These are phyloP conservation scores for Aspergillus phoenicis DNA, from an alignment of 2,329 filamentous ascomycete species.

Conservation along the genomic window DNA sequence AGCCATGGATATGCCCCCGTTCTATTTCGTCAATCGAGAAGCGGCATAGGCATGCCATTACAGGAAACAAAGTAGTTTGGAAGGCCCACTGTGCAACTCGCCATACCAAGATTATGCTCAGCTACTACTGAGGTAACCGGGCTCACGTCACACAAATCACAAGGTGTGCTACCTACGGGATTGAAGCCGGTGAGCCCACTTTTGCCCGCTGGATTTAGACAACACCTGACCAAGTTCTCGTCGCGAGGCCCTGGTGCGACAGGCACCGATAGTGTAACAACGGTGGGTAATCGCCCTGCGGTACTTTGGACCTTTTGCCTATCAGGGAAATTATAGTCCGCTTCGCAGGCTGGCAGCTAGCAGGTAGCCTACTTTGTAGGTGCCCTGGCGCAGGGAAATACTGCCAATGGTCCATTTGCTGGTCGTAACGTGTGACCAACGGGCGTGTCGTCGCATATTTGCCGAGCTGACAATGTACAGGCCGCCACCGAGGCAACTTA, in stretches of 20 bases:
- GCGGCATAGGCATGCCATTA: neutral
- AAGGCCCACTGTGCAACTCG: neutral
- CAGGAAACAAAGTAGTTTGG: neutral
- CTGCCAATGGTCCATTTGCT: neutral
- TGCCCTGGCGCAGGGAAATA: neutral
- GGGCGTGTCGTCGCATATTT: neutral
- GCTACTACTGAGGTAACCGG: neutral
- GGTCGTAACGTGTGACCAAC: neutral
- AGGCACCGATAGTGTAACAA: neutral
- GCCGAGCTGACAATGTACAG: neutral
- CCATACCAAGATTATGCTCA: neutral
- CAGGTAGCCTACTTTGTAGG: neutral
- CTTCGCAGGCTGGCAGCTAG: neutral
- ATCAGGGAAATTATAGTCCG: slow-evolving; percentile 2
- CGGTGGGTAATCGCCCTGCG: neutral
- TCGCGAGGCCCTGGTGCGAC: neutral
- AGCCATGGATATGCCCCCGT: neutral
- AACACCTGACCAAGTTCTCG: slow-evolving; percentile 4
- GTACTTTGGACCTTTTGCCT: slow-evolving; percentile 10
- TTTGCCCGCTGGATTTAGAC: neutral
- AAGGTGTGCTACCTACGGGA: neutral
- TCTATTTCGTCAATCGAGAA: neutral
- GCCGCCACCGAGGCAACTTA: neutral
- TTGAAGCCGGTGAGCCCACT: neutral
- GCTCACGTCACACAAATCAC: neutral